These are phyloP conservation scores for Phyllosticta paracitricarpa DNA, from an alignment of 2,329 filamentous ascomycete genomes.

Conservation along the genomic window DNA sequence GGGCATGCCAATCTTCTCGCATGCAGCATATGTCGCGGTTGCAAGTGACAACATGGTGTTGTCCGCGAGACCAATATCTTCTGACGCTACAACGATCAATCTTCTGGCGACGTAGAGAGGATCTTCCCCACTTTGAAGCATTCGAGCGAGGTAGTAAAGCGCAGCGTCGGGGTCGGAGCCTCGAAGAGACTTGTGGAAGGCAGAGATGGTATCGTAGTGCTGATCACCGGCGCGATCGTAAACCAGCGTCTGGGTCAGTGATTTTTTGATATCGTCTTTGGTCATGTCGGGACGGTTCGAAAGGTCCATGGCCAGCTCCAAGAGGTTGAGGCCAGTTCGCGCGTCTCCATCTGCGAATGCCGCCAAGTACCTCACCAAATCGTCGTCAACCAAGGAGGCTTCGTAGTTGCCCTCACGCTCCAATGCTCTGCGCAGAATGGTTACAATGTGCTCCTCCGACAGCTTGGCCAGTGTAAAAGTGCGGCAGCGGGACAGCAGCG, in stretches of 20 bases:
- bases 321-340: constrained; percentile 79
- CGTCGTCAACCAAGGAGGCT: constrained; percentile 58
- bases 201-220: constrained; percentile 95
- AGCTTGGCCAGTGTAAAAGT: constrained; percentile 81
- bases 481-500: constrained; percentile 77
- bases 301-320: constrained; percentile 79
- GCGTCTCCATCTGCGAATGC: constrained; percentile 88
- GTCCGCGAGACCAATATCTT: constrained; percentile 88
- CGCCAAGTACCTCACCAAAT: constrained; percentile 71
- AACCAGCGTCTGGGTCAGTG: constrained; percentile 83
- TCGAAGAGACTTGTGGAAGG: constrained; percentile 91
- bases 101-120: constrained; percentile 84
- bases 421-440: constrained; percentile 69
- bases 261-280: constrained; percentile 65
- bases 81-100: constrained; percentile 88
- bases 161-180: constrained; percentile 79
- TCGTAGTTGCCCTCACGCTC: constrained; percentile 41
- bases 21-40: constrained; percentile 74
- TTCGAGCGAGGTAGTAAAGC: constrained; percentile 88
- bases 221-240: constrained; percentile 94
- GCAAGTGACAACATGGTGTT: constrained; percentile 74
- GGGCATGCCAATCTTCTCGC: constrained; percentile 89
- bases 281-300: constrained; percentile 56
- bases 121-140: constrained; percentile 93
- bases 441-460: constrained; percentile 57